These are phyloP conservation scores for Colletotrichum orbiculare DNA, from an alignment of 2,329 filamentous ascomycete genomes.

Conservation along the genomic window DNA sequence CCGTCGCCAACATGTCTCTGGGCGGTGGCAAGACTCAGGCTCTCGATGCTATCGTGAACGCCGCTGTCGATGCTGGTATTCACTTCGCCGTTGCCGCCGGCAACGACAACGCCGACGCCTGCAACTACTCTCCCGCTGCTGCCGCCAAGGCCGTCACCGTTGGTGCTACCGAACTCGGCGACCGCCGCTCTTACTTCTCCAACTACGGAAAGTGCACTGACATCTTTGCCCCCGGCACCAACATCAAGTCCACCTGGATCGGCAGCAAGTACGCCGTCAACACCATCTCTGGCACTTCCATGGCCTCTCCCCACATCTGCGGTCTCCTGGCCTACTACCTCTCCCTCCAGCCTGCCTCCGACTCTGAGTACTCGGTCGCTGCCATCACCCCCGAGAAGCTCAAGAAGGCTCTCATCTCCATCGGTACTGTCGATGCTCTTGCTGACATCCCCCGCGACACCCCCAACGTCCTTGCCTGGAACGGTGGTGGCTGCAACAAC, in stretches of 20 bases:
- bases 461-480: conserved; percentile 97
- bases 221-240: conserved; percentile 97
- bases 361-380: conserved; percentile 91
- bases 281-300: conserved; percentile 99
- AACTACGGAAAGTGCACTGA: conserved; percentile 99
- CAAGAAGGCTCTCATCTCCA: conserved; percentile 86
- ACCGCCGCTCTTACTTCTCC: conserved; percentile 99
- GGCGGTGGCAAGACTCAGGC: conserved; percentile 96
- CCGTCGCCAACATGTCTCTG: conserved; percentile 98
- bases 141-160: conserved; percentile 94
- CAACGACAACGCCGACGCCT: conserved; percentile 98
- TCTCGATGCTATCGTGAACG: conserved; percentile 92
- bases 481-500: conserved; percentile 95
- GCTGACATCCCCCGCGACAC: conserved; percentile 87
- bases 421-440: conserved; percentile 83
- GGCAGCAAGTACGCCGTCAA: conserved; percentile 96
- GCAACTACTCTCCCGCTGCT: conserved; percentile 98
- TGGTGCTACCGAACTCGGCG: conserved; percentile 90
- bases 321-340: conserved; percentile 98
- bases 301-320: conserved; percentile 97
- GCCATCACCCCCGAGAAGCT: conserved; percentile 93
- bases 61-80: conserved; percentile 88
- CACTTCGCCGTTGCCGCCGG: conserved; percentile 99
- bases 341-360: conserved; percentile 89
- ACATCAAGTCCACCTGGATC: conserved; percentile 98